Evolutionary conservation across 768 basidiomycete genomes (phyloP).

Genomic region (Boletus tomentosulus): DNA sequence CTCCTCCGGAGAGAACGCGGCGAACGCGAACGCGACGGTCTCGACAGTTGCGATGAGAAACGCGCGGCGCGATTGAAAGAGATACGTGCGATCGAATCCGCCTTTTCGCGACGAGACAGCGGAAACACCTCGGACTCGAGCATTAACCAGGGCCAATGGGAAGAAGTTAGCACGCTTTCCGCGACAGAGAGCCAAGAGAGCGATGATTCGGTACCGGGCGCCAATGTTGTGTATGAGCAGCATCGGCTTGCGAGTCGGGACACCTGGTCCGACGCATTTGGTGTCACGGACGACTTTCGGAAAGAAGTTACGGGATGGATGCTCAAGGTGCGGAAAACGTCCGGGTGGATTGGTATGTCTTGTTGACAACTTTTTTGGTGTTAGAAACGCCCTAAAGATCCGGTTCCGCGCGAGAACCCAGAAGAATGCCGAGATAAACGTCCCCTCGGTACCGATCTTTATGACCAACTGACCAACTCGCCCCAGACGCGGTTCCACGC

Average conservation of each 20-base stretch:
- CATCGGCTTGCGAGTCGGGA: neutral
- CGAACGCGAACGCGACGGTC: slow-evolving; percentile 36
- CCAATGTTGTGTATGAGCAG: neutral
- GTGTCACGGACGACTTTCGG: slow-evolving; percentile 35
- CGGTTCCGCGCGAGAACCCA: neutral
- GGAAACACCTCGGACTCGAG: slow-evolving; percentile 11
- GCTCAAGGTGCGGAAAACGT: slow-evolving; percentile 34
- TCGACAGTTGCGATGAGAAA: slow-evolving; percentile 4
- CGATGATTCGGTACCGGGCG: neutral
- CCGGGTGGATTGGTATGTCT: neutral
- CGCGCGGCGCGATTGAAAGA: slow-evolving; percentile 3
- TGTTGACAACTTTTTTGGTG: neutral
- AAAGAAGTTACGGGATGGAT: slow-evolving; percentile 41
- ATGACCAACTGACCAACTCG: slow-evolving; percentile 51
- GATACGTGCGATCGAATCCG: neutral
- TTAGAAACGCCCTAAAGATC: slow-evolving; percentile 9
- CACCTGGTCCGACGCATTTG: slow-evolving; percentile 19
- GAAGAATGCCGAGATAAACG: neutral
- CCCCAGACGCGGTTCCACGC: slow-evolving; percentile 66
- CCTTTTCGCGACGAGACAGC: slow-evolving; percentile 4
- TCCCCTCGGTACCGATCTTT: slow-evolving; percentile 25
- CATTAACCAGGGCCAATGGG: neutral
- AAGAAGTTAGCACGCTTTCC: too few species aligned
- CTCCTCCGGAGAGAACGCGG: slow-evolving; percentile 41
- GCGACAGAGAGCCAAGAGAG: slow-evolving; percentile 1